Base-by-base conservation (phyloP, 257 asterid species). In the Fraxinus pennsylvanica region DNA sequence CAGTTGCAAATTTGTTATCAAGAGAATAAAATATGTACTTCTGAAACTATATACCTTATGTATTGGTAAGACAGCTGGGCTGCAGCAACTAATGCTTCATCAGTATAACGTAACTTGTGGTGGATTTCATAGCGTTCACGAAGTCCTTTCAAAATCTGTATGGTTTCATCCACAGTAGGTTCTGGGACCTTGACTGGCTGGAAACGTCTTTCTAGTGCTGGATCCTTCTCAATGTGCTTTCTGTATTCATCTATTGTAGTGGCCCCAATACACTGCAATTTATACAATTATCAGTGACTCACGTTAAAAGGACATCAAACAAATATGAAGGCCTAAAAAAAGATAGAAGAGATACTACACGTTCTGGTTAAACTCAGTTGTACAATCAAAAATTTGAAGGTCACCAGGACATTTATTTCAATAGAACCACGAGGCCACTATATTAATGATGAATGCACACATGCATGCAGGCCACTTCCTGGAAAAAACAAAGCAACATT, bases 181-280 rank as follows among this genome's bases (percentile, higher is more conserved):
- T 95, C 99, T 14, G 99, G 99, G 65, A 95, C 98, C 89, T 84
- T 93, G 38, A 95, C 98, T 13, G 99, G 99, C 81, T 93, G 99
- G 82, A 95, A 95, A 82, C 99, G 86, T 80, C 99, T 89, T 83
- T 95, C 97, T 30, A 95, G 68, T 50, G 98, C 97, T 10, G 99
- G 97, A 86, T 95, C 99, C 86, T 95, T 95, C 83, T 95, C 99
- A 14, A 92, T 90, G 85, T 91, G 97, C 84, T 92, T 90, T 68
- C 97, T 82, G 89, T 92, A 92, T 84, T 91, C 97, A 82, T 94
- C 97, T 1, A 94, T 88, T 72, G 97, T 94, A 32, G 99, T 94
- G 72, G 99, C 99, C 32, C 99, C 99, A 74, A 94, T 91, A 85
- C 99, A 94, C 99, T 94, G 88, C 84, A 78, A 78, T 21, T 61